Evolutionary conservation across 768 basidiomycete species (phyloP), one percentile per base, ranked within the genome.

Genomic region (Ramaria rubella): DNA sequence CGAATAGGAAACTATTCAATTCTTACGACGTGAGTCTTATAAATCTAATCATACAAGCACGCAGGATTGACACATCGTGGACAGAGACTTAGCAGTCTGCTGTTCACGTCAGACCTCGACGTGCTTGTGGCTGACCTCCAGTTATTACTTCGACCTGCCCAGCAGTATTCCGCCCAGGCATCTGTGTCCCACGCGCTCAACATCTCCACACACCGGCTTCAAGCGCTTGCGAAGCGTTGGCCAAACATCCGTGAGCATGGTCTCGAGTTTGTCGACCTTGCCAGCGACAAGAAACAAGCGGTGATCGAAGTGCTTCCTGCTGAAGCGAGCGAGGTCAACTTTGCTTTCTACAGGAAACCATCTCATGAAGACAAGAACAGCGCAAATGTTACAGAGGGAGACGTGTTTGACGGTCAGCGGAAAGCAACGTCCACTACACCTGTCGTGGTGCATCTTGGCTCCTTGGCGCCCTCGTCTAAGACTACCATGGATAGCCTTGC

Each of bases 1-100:
- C 96, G 38, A 98, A 95, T 68, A 78, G 96, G 65, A 98, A 97
- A 75, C 89, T 94, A 57, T 99, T 87, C 72, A 85, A 82, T 59
- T 95, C 93, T 4, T 99, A 96, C 71, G 96, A 99, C 69, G 95
- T 98, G 72, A 72, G 93, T 75, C n/a, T 46, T 52, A 53, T 40
- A 56, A 36, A 31, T 48, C 55, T 40, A 23, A 55, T 42, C 57
- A 33, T 52, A 33, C 17, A 19, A 48, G 49, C 19, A 33, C 33
- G 5, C 12, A 51, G 19, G 24, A 31, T 43, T 36, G 27, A 60
- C 17, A 17, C 42, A 12, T 9, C 33, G 17, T 27, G 38, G 64
- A 15, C 66, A 99, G 95, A 89, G 94, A 59, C 75, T 97, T 61
- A 92, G 90, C 70, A 86, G 87, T 66, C 77, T 99, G 31, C 77